phyloP scores from a whole-genome alignment of 2,329 filamentous ascomycete genomes.

The Penicillium fuscoglaucum region DNA sequence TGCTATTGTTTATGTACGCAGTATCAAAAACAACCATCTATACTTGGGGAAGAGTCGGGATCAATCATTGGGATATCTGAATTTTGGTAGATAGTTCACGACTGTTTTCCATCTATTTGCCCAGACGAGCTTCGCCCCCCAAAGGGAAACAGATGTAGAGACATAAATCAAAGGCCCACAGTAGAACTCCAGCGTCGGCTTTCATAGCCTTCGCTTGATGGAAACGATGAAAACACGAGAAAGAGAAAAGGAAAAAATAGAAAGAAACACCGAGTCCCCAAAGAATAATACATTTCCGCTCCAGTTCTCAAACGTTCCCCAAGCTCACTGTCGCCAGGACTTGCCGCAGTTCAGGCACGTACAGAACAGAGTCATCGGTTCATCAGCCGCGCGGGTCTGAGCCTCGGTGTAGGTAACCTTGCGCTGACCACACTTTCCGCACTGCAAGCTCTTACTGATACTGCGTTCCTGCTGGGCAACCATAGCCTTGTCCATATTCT shows the following conservation, averaged over 20 bases:
- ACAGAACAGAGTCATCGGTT: conserved; percentile 63
- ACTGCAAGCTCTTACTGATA: conserved; percentile 83
- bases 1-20: background rate
- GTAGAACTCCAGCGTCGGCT: conserved; percentile 14
- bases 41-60: background rate
- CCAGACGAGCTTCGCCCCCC: background rate
- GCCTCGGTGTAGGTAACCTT: conserved; percentile 96
- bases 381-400: conserved; percentile 92
- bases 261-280: conserved; percentile 17
- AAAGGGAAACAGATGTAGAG: background rate
- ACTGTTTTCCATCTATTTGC: background rate
- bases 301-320: background rate
- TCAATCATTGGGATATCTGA: conserved; percentile 3
- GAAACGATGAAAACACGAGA: conserved; percentile 4
- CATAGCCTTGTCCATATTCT: conserved; percentile 98
- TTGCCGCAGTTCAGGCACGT: conserved; percentile 51
- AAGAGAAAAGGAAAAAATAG: conserved; percentile 1
- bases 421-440: conserved; percentile 87
- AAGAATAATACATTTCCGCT: conserved; percentile 17
- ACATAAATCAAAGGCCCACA: background rate
- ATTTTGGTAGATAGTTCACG: conserved; percentile 5
- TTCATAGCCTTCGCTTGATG: conserved; percentile 1
- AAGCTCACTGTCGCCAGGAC: conserved; percentile 46
- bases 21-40: background rate
- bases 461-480: conserved; percentile 89